Evolutionary conservation across 2,329 filamentous ascomycete species (phyloP).

Genomic region (Fusarium tupiense): DNA sequence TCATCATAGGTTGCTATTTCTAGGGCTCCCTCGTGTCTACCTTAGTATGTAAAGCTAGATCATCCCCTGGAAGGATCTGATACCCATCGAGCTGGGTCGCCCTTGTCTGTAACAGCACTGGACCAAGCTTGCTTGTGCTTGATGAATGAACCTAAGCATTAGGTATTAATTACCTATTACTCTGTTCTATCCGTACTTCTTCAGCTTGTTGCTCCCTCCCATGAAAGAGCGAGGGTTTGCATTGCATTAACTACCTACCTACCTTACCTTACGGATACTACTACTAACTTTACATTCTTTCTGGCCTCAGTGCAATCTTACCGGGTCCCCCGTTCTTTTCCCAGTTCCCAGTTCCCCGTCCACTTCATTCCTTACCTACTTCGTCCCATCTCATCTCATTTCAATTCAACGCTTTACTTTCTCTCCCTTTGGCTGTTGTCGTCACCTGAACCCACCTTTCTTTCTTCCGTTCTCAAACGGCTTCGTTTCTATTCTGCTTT

Average conservation of each 20-base stretch:
- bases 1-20: not conserved
- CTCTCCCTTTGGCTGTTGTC: slow-evolving; percentile 29
- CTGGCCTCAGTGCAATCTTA: slow-evolving; percentile 31
- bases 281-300: slow-evolving; percentile 25
- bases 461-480: slow-evolving; percentile 23
- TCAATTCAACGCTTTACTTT: slow-evolving; percentile 14
- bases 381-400: slow-evolving; percentile 34
- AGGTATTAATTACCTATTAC: slow-evolving; percentile 1
- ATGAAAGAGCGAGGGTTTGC: slow-evolving; percentile 5
- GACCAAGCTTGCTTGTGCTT: not conserved
- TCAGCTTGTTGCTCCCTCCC: slow-evolving; percentile 13
- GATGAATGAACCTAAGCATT: not conserved
- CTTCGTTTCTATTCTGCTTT: slow-evolving; percentile 28
- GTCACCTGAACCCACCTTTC: slow-evolving; percentile 26
- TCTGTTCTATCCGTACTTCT: not conserved
- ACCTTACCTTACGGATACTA: no score
- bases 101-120: slow-evolving; percentile 15
- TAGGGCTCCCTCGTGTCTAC: not conserved
- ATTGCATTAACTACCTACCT: not conserved
- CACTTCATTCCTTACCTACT: slow-evolving; percentile 25
- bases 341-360: slow-evolving; percentile 1
- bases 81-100: slow-evolving; percentile 33
- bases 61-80: slow-evolving; percentile 16
- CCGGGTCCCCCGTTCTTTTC: slow-evolving; percentile 29
- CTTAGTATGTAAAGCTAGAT: not conserved